These are phyloP conservation scores for Anthoceros angustus DNA, from an alignment of 225 moss, liverwort and hornwort species.

Conservation along the genomic window DNA sequence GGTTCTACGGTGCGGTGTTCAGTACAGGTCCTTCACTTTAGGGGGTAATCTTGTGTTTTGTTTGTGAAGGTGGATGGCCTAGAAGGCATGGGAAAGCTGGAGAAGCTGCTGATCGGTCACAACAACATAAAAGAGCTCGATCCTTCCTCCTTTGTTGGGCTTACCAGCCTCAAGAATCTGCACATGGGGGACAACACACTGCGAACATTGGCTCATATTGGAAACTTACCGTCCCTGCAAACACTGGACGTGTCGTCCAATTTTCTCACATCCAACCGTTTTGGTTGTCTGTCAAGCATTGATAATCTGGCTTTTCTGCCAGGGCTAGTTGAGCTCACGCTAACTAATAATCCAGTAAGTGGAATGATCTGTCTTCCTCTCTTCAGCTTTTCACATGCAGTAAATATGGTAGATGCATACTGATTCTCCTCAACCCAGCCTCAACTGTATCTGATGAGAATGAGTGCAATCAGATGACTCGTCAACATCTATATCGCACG, in stretches of 20 bases:
- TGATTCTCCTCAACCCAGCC: background rate
- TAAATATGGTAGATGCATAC: background rate
- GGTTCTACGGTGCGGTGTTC: background rate
- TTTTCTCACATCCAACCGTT: conserved; percentile 64
- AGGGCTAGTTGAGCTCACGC: conserved; percentile 48
- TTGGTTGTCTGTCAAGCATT: conserved; percentile 74
- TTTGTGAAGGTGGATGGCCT: conserved; percentile 74
- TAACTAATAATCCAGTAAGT: conserved; percentile 82
- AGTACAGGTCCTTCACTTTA: background rate
- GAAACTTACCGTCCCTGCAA: conserved; percentile 41
- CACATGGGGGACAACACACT: conserved; percentile 63
- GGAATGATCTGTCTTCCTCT: background rate
- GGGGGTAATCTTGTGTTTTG: background rate
- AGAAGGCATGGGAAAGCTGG: conserved; percentile 39
- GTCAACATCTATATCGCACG: conserved; percentile 69
- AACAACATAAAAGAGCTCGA: conserved; percentile 80
- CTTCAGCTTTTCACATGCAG: background rate
- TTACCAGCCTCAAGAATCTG: conserved; percentile 40
- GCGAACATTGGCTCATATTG: conserved; percentile 50
- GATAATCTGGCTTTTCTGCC: conserved; percentile 55
- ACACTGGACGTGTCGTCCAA: conserved; percentile 67
- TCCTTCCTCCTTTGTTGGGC: conserved; percentile 41
- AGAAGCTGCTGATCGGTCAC: conserved; percentile 61
- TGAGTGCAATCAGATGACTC: conserved; percentile 49
- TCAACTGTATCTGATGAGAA: background rate